These are phyloP conservation scores for Dipteronia sinensis DNA, from an alignment of 345 rosid genomes.

Conservation along the genomic window DNA sequence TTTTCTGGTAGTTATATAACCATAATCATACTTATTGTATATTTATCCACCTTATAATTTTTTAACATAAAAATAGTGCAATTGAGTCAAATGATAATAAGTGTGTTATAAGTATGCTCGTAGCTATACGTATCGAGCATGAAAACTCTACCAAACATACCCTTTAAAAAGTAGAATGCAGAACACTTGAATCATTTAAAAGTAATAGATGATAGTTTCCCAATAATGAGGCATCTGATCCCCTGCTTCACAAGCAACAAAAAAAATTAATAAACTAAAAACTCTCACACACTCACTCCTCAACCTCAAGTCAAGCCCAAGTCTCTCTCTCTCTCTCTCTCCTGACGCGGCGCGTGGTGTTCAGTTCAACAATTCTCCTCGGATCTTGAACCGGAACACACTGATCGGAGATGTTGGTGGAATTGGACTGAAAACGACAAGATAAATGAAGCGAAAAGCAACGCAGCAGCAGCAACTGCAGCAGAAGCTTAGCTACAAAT, in stretches of 20 bases:
- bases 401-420: slow-evolving; percentile 26
- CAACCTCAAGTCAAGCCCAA: not conserved
- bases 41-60: too few species aligned
- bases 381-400: not conserved
- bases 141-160: too few species aligned
- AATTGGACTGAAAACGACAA: slow-evolving; percentile 23
- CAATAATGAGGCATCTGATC: slow-evolving; percentile 11
- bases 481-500: slow-evolving; percentile 32
- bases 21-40: too few species aligned
- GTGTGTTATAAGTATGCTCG: too few species aligned
- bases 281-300: not conserved
- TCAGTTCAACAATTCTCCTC: slow-evolving; percentile 3
- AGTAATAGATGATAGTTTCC: too few species aligned
- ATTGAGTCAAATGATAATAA: too few species aligned
- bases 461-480: slow-evolving; percentile 47
- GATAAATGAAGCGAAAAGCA: slow-evolving; percentile 71
- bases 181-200: too few species aligned
- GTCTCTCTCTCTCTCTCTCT: not conserved
- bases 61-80: too few species aligned
- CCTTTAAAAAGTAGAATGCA: too few species aligned
- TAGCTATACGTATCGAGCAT: too few species aligned
- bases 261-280: not conserved
- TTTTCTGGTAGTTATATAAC: too few species aligned
- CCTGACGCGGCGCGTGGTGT: not conserved
- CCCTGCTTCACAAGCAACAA: slow-evolving; percentile 36